Conservation (phyloP, 768 basidiomycete species). For the Gymnopilus junonius region DNA sequence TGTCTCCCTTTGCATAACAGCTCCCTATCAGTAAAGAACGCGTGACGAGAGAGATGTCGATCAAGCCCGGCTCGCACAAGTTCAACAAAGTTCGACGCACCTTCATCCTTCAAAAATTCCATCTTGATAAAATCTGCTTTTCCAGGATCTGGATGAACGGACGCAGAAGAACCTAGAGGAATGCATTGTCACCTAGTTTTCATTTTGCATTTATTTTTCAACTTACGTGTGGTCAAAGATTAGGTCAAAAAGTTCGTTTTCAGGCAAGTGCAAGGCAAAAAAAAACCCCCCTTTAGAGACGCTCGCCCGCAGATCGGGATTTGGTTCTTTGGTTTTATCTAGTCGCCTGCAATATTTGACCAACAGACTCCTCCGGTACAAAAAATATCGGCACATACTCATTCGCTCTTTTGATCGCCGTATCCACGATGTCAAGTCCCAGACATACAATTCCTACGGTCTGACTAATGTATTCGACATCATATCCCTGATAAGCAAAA, state of each 20-base stretch:
- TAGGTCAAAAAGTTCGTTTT: slow-evolving; percentile 50
- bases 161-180: slow-evolving; percentile 65
- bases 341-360: slow-evolving; percentile 7
- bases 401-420: slow-evolving; percentile 53
- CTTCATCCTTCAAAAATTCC: slow-evolving; percentile 6
- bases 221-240: slow-evolving; percentile 67
- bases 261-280: slow-evolving; percentile 46
- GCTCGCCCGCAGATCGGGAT: slow-evolving; percentile 33
- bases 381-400: slow-evolving; percentile 32
- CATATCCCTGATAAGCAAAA: slow-evolving; percentile 2
- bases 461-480: slow-evolving; percentile 46
- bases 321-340: slow-evolving; percentile 18
- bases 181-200: slow-evolving; percentile 14
- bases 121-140: background rate
- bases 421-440: slow-evolving; percentile 61
- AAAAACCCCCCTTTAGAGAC: slow-evolving; percentile 57
- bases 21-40: background rate
- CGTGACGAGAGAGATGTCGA: background rate
- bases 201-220: background rate
- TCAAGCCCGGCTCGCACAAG: slow-evolving; percentile 3
- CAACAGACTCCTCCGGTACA: background rate
- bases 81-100: slow-evolving; percentile 11
- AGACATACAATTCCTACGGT: slow-evolving; percentile 49
- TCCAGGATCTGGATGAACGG: background rate
- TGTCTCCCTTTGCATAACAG: too few relatives aligned